Evolutionary conservation across 2,329 filamentous ascomycete species (phyloP), one percentile per base, ranked within the genome.

Genomic region (Colletotrichum trifolii): DNA sequence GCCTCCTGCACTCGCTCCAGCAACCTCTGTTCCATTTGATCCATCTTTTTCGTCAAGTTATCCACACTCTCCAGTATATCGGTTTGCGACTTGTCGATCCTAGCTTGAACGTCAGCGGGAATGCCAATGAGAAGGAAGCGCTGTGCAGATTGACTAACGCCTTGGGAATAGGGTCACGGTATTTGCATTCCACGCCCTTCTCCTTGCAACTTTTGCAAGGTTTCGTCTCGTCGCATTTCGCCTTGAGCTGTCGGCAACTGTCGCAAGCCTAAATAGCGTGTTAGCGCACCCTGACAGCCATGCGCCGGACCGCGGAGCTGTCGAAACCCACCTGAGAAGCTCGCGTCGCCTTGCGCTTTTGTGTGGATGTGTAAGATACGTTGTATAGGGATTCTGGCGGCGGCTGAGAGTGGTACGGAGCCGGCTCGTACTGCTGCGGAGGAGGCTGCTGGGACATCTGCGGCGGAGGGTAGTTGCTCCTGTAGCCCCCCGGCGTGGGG

Each of bases 181-280:
- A 98, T 76, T 92, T 90, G 81, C 93, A 99, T 57, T 89, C 85
- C 38, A 93, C 85, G 69, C 87, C 89, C 75, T 96, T 96, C 70
- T 98, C 94, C 71, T 91, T 91, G 76, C 96, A 99, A 72, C 90
- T 93, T 74, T 93, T 95, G 71, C 91, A 91, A 2, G 91, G 94
- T 69, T 91, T 89, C 10, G 89, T 89, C 81, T 97, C 94, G 72
- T 97, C 93, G 75, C 94, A 97, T 78, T 97, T 97, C 12, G 93
- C 93, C 77, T 97, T 97, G 43, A 95, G 85, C 66, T 91, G 87
- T 64, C 94, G 89, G 78, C 94, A 97, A 76, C 91, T 92, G 73
- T 97, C 94, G 77, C 96, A 99, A 42, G 96, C 96, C 90, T 97
- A n/a, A 11, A 42, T 39, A 33, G 39, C 25, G 33, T 12, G 63